These are phyloP conservation scores for Fusarium phyllophilum DNA, from an alignment of 2,329 filamentous ascomycete genomes.

Conservation along the genomic window DNA sequence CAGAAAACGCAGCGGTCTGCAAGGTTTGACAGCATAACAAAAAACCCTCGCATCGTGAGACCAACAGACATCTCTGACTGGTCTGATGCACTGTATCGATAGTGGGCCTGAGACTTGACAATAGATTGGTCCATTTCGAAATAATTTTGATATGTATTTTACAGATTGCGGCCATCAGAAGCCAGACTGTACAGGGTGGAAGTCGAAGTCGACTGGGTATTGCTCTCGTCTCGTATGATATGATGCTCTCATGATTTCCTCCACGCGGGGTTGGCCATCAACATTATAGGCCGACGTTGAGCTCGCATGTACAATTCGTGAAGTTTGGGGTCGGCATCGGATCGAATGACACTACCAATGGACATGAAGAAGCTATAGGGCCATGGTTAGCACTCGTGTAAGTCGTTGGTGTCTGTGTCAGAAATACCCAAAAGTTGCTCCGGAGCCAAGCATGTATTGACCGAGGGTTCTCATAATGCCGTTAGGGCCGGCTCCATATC, in stretches of 20 bases:
- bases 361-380: constrained; percentile 89
- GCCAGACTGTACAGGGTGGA: constrained; percentile 43
- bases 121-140: constrained; percentile 33
- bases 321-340: constrained; percentile 82
- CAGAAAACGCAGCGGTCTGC: constrained; percentile 10
- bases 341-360: constrained; percentile 95
- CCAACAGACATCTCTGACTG: constrained; percentile 10
- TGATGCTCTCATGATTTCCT: constrained; percentile 44
- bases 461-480: constrained; percentile 94
- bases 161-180: constrained; percentile 40
- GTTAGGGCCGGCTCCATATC: constrained; percentile 92
- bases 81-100: constrained; percentile 16
- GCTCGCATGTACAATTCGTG: constrained; percentile 80
- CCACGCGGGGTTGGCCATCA: constrained; percentile 53
- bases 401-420: background rate
- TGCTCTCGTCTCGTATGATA: constrained; percentile 38
- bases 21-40: constrained; percentile 19
- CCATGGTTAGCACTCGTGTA: constrained; percentile 31
- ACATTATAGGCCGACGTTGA: constrained; percentile 77
- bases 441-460: constrained; percentile 96
- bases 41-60: constrained; percentile 25
- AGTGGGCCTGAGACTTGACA: constrained; percentile 19
- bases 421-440: constrained; percentile 90
- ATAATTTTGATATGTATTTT: constrained; percentile 44
- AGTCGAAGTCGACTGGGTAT: constrained; percentile 41